A percentile compares a stretch with the other conserved stretches of the same genome.
These are phyloP conservation scores for Chlorokybus atmophyticus DNA, from an alignment of 139 green algal genomes.

Conservation along the genomic window DNA sequence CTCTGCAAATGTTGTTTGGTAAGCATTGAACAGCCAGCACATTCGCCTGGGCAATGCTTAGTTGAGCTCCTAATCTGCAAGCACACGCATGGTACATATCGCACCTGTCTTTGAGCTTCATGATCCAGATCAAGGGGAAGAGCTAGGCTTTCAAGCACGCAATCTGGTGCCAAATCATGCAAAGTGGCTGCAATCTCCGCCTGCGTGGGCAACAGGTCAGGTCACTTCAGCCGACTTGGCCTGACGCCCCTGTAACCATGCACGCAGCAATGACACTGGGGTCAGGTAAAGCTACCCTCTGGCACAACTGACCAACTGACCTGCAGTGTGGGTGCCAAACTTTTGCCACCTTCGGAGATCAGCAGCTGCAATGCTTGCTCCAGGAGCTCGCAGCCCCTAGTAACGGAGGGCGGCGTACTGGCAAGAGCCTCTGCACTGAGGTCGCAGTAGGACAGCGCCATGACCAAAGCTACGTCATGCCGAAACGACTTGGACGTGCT, in stretches of 20 bases:
- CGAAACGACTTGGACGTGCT: neutral
- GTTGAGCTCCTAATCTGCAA: no score
- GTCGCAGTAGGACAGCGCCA: conserved; percentile 27
- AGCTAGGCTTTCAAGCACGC: conserved; percentile 25
- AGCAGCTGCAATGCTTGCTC: conserved; percentile 10
- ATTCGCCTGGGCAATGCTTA: no score
- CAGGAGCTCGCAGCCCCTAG: conserved; percentile 14
- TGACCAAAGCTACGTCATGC: conserved; percentile 21
- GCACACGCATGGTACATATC: no score
- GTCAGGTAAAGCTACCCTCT: no score
- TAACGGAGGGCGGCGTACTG: conserved; percentile 11
- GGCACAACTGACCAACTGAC: no score
- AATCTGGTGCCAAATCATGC: conserved; percentile 8
- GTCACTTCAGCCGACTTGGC: neutral
- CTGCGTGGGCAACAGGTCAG: neutral
- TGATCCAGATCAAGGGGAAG: conserved; percentile 14
- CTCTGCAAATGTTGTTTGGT: no score
- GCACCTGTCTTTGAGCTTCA: conserved; percentile 2
- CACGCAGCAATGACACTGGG: no score
- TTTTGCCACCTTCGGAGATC: conserved; percentile 15
- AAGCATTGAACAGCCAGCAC: no score
- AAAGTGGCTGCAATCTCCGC: conserved; percentile 17
- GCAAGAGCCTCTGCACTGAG: conserved; percentile 11
- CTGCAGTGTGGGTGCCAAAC: conserved; percentile 18
- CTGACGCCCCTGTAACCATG: no score